phyloP scores from a whole-genome alignment of 2,329 filamentous ascomycete species.

The Parasarocladium wereldwijsianum region DNA sequence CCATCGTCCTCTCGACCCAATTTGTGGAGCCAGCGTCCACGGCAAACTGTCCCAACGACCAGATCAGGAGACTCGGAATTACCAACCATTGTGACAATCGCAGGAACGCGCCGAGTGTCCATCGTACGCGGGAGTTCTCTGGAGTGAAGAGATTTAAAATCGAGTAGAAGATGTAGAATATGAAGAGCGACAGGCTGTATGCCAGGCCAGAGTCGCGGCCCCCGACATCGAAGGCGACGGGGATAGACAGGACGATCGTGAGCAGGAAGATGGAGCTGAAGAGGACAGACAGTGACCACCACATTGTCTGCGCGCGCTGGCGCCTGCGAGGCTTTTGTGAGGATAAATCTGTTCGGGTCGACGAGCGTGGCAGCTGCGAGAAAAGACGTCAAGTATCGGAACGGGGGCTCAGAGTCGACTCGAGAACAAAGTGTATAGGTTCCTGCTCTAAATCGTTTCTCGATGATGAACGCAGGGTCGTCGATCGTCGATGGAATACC shows the following conservation, averaged over 20 bases:
- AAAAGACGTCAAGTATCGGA: no score
- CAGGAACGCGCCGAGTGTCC: slow-evolving; percentile 53
- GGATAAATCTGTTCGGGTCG: no score
- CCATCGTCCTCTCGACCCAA: slow-evolving; percentile 73
- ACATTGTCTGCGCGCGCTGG: slow-evolving; percentile 42
- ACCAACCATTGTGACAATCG: slow-evolving; percentile 74
- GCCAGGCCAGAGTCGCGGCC: slow-evolving; percentile 87
- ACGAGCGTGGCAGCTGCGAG: no score
- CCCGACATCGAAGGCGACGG: slow-evolving; percentile 94
- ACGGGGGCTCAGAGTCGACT: no score
- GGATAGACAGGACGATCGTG: slow-evolving; percentile 88
- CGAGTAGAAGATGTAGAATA: slow-evolving; percentile 85
- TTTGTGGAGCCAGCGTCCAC: slow-evolving; percentile 65
- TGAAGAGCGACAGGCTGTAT: slow-evolving; percentile 77
- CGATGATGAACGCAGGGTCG: no score
- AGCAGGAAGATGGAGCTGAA: slow-evolving; percentile 77
- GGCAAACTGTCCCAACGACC: slow-evolving; percentile 89
- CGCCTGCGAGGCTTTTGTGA: slow-evolving; percentile 5
- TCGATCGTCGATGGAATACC: no score
- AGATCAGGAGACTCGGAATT: slow-evolving; percentile 77
- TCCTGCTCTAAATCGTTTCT: no score
- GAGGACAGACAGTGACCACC: slow-evolving; percentile 63
- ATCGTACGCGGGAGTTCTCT: slow-evolving; percentile 60
- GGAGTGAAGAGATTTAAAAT: slow-evolving; percentile 67
- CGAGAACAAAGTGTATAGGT: no score